Conservation (phyloP, 2,329 filamentous ascomycete genomes). For the Aspergillus tubingensis region DNA sequence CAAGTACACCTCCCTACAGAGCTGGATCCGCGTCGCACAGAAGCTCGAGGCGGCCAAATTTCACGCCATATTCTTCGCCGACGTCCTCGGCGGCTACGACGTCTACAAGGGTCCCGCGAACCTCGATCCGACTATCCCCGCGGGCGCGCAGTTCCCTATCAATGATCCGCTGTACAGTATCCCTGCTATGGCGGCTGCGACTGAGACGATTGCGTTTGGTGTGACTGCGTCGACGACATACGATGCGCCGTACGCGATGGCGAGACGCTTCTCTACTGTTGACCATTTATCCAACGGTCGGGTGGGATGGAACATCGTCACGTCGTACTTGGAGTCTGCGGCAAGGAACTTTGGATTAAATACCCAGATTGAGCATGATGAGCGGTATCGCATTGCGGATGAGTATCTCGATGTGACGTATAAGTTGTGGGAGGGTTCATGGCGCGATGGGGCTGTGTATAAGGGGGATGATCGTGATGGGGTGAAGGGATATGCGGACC, state of each 20-base stretch:
- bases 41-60: conserved; percentile 53
- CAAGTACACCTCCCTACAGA: conserved; percentile 46
- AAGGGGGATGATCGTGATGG: conserved; percentile 11
- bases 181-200: conserved; percentile 51
- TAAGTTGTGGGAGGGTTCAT: conserved; percentile 57
- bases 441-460: conserved; percentile 46
- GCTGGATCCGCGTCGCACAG: conserved; percentile 52
- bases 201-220: conserved; percentile 52
- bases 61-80: conserved; percentile 55
- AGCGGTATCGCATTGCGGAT: conserved; percentile 52
- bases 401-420: conserved; percentile 51
- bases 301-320: conserved; percentile 57
- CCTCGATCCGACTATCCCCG: conserved; percentile 40
- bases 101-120: conserved; percentile 48
- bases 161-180: conserved; percentile 47
- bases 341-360: conserved; percentile 51
- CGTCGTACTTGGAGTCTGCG: conserved; percentile 50
- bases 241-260: conserved; percentile 57
- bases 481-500: conserved; percentile 34
- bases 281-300: conserved; percentile 56
- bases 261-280: conserved; percentile 56
- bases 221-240: conserved; percentile 59
- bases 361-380: conserved; percentile 52
- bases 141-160: conserved; percentile 47
- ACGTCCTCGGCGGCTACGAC: conserved; percentile 51